A percentile compares a stretch with the other conserved stretches of the same genome.
Evolutionary conservation across 139 green algal genomes (phyloP).

Genomic region (Picochlorum sp.): DNA sequence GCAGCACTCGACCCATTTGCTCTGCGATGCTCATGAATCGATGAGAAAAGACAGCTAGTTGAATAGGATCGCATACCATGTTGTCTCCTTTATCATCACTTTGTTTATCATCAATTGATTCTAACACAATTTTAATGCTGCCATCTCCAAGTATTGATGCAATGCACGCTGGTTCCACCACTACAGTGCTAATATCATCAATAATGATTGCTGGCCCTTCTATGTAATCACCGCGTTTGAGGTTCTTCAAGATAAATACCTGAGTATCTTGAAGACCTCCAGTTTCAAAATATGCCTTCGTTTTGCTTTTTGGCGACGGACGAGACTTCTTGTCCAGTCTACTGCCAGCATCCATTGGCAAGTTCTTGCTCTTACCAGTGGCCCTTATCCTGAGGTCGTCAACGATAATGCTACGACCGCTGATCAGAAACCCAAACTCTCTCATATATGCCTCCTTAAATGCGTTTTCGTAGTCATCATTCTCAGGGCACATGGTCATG

Average conservation of each 20-base stretch:
- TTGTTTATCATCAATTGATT: constrained; percentile 1
- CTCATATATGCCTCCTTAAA: constrained; percentile 53
- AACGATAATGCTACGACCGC: constrained; percentile 59
- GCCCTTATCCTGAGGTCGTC: constrained; percentile 77
- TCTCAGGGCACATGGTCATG: constrained; percentile 51
- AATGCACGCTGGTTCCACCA: constrained; percentile 80
- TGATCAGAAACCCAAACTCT: constrained; percentile 90
- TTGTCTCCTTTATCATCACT: not conserved
- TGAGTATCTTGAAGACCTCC: constrained; percentile 59
- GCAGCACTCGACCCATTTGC: constrained; percentile 94
- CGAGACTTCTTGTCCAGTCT: not conserved
- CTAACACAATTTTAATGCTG: constrained; percentile 57
- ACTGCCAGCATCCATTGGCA: not conserved
- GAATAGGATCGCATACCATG: constrained; percentile 70
- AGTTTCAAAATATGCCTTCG: constrained; percentile 45
- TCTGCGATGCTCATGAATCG: constrained; percentile 98
- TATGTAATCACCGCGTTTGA: constrained; percentile 51
- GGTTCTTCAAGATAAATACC: constrained; percentile 54
- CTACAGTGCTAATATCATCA: constrained; percentile 78
- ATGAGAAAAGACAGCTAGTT: constrained; percentile 92
- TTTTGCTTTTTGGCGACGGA: constrained; percentile 24
- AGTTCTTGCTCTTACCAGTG: not conserved
- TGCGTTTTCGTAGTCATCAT: constrained; percentile 9
- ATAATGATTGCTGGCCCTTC: constrained; percentile 85
- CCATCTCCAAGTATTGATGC: constrained; percentile 62